Evolutionary conservation across 2,329 filamentous ascomycete species (phyloP), one percentile per base, ranked within the genome.

Genomic region (Fusarium incarnatum): DNA sequence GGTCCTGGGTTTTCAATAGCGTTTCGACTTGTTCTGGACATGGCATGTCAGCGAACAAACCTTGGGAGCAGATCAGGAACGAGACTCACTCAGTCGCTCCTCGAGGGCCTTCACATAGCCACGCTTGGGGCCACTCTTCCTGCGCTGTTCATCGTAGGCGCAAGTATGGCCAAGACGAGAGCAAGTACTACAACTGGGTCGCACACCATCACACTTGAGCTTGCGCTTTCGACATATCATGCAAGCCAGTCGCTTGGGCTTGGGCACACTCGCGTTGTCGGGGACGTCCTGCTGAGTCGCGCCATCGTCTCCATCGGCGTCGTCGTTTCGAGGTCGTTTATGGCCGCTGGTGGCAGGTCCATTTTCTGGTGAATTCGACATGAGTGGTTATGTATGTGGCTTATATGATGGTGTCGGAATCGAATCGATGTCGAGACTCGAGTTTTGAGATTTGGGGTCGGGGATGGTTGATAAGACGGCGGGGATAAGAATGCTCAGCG

Each of bases 91-190:
- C 77, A 99, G 83, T 79, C 96, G 89, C 79, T 97, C 94, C 81
- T 98, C 96, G 73, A 98, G 82, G 64, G 94, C 91, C 84, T 97
- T 97, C 67, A 97, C 94, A 78, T 98, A 97, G 74, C 94, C 94
- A 78, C 94, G 88, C 84, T 97, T 97, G 4, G 94, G 94, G 5
- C 94, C 94, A 79, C 94, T 97, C 88, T 97, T 97, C 82, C 94
- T 93, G 78, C 94, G 89, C 74, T 95, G 91, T 82, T 97, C 94
- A 77, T 97, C 94, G 78, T 97, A 97, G 66, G 92, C 90, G 82
- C 94, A 97, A 58, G 91, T 88, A 80, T 98, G 94, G 45, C 92
- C 91, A 53, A 97, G 83, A n/a, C 94, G 87, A 32, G 92, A 90
- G 80, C 94, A 98, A 27, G 94, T 97, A 75, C 92, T 94, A 78